Base-by-base conservation (phyloP, 225 moss, liverwort and hornwort genomes). In the Pseudisothecium myosuroides region DNA sequence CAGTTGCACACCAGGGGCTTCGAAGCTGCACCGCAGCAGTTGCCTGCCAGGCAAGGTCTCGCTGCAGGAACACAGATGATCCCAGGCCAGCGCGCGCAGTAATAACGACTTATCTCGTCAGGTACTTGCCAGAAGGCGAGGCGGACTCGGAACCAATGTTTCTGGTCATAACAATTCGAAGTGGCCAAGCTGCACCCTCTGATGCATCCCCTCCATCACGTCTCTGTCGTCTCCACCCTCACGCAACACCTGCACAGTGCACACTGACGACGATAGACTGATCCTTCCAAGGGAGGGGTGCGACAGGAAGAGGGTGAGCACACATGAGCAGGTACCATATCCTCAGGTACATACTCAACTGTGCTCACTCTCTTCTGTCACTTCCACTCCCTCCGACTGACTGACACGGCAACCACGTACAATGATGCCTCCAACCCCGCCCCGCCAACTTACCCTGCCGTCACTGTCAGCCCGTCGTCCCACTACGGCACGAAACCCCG, bases 361-460 rank as follows among this genome's bases (percentile, higher is more conserved):
- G 94, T 94, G 94, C 94, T 92, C 94, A 94, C 94, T 87, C 94
- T 94, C 94, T 94, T 94, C 94, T 94, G 94, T 94, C 94, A 93
- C 94, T 69, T 85, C 92, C 88, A 88, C 86, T 85, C 43, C 90
- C 90, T 81, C 45, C 54, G 89, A 55, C 87, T 68, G 88, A 88
- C 88, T 68, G 88, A 88, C 88, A 83, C 78, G 65, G 76, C 59
- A 36, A 45, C 50, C 62, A 47, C 54, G 54, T 54, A 54, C 76
- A 45, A 80, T 56, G 64, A 87, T 87, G 45, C 74, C 59, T 50
- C 81, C 29, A 32, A 36, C 83, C 86, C 39, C 49, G 24, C 60
- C 73, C 71, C 31, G 28, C 85, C 85, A 59, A 14, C 68, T 45
- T 45, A 45, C 52, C 76, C 52, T 77, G 77, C 87, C 80, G 87